A percentile compares a stretch with the other conserved stretches of the same genome.
These are phyloP conservation scores for Miscanthus lutarioriparius DNA, from an alignment of 176 grass and related monocot species.

Conservation along the genomic window DNA sequence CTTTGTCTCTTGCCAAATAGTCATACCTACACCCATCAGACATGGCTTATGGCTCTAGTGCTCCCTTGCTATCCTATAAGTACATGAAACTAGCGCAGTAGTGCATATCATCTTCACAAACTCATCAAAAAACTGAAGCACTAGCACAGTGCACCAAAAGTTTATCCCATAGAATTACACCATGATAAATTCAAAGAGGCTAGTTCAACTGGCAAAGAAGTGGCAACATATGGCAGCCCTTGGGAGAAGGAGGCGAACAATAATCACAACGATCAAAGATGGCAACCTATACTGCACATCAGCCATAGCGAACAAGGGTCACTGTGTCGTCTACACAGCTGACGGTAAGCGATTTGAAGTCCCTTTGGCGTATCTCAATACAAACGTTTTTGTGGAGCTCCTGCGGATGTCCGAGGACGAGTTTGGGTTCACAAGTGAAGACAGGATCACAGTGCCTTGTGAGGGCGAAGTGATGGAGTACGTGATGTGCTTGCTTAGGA, in stretches of 20 bases:
- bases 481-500: slow-evolving; percentile 51
- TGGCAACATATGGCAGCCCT: slow-evolving; percentile 45
- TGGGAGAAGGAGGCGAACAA: slow-evolving; percentile 32
- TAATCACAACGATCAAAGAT: not conserved
- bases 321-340: slow-evolving; percentile 46
- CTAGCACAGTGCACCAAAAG: slow-evolving; percentile 26
- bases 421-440: slow-evolving; percentile 50
- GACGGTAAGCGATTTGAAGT: slow-evolving; percentile 55
- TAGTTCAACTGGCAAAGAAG: slow-evolving; percentile 46
- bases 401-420: slow-evolving; percentile 56
- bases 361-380: slow-evolving; percentile 50
- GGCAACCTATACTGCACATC: slow-evolving; percentile 17
- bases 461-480: slow-evolving; percentile 65
- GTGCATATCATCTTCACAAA: slow-evolving; percentile 30
- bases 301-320: slow-evolving; percentile 43
- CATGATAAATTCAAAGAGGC: slow-evolving; percentile 45
- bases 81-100: slow-evolving; percentile 2
- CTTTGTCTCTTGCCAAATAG: slow-evolving; percentile 34
- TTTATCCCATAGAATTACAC: slow-evolving; percentile 12
- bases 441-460: slow-evolving; percentile 61
- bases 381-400: slow-evolving; percentile 47
- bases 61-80: slow-evolving; percentile 42
- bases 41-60: slow-evolving; percentile 3
- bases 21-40: slow-evolving; percentile 22
- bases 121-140: slow-evolving; percentile 24